Evolutionary conservation across 1,284 basidiomycete genomes (phyloP).

Genomic region (Ceratobasidium sp.): DNA sequence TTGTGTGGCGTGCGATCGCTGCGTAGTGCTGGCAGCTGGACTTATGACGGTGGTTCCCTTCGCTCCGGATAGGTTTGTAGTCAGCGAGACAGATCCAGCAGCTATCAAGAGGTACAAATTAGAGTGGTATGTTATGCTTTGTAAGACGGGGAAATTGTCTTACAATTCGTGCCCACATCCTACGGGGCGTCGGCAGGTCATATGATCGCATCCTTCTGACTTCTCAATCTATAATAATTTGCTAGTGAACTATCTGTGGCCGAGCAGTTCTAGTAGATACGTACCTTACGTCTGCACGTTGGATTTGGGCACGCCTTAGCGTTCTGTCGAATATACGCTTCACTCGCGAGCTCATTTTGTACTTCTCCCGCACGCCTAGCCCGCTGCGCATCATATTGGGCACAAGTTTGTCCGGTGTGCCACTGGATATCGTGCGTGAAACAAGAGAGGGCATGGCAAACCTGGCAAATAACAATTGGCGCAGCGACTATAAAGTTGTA

Average conservation of each 20-base stretch:
- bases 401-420: constrained; percentile 37
- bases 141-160: neutral
- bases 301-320: constrained; percentile 26
- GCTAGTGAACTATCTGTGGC: neutral
- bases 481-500: neutral
- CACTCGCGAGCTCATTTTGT: neutral
- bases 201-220: constrained; percentile 41
- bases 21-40: constrained; percentile 3
- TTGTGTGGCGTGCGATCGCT: neutral
- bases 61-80: constrained; percentile 1
- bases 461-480: constrained; percentile 22
- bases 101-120: constrained; percentile 1
- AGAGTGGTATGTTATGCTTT: neutral
- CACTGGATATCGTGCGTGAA: constrained; percentile 25
- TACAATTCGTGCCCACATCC: constrained; percentile 37
- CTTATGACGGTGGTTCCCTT: constrained; percentile 21
- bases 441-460: constrained; percentile 17
- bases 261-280: neutral
- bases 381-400: constrained; percentile 19
- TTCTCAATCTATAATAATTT: constrained; percentile 36
- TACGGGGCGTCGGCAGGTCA: constrained; percentile 32
- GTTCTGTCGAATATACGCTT: neutral
- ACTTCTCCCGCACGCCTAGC: neutral
- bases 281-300: constrained; percentile 8
- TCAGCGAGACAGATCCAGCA: constrained; percentile 41